Percentiles rank a stretch among this genome's conserved stretches.
These are phyloP conservation scores for Podospora conica DNA, from an alignment of 495 filamentous ascomycete species.

Conservation along the genomic window DNA sequence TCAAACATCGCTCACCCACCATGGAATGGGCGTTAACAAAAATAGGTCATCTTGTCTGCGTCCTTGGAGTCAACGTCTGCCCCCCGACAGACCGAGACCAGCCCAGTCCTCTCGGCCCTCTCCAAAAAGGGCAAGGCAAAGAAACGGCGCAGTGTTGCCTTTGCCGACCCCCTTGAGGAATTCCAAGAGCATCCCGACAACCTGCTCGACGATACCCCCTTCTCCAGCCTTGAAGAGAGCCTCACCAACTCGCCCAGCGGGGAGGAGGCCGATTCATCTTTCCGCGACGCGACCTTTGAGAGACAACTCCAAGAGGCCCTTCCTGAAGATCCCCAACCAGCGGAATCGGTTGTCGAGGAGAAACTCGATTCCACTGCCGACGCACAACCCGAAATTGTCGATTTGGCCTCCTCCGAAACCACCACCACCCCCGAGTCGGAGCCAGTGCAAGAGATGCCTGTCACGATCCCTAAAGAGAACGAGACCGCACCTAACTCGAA, in stretches of 20 bases:
- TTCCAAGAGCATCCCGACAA: slow-evolving; percentile 2
- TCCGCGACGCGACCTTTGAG: slow-evolving; percentile 1
- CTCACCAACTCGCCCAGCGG: slow-evolving; percentile 15
- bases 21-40: neutral
- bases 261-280: slow-evolving; percentile 17
- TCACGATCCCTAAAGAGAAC: neutral
- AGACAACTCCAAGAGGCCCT: slow-evolving; percentile 15
- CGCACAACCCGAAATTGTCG: neutral
- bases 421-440: neutral
- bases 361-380: slow-evolving; percentile 2
- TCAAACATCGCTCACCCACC: neutral
- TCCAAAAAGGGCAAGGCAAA: slow-evolving; percentile 28
- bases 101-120: neutral
- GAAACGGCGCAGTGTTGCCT: slow-evolving; percentile 32
- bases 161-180: slow-evolving; percentile 25
- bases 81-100: neutral
- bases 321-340: slow-evolving; percentile 9
- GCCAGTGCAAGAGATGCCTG: neutral
- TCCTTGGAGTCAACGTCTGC: neutral
- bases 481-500: slow-evolving; percentile 12
- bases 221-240: slow-evolving; percentile 4
- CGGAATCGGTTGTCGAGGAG: slow-evolving; percentile 2
- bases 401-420: neutral
- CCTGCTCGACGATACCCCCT: slow-evolving; percentile 1
- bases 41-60: neutral